Percentiles rank a stretch among this genome's conserved stretches.
phyloP scores from a whole-genome alignment of 129 eudicot species.

The Flaveria trinervia region DNA sequence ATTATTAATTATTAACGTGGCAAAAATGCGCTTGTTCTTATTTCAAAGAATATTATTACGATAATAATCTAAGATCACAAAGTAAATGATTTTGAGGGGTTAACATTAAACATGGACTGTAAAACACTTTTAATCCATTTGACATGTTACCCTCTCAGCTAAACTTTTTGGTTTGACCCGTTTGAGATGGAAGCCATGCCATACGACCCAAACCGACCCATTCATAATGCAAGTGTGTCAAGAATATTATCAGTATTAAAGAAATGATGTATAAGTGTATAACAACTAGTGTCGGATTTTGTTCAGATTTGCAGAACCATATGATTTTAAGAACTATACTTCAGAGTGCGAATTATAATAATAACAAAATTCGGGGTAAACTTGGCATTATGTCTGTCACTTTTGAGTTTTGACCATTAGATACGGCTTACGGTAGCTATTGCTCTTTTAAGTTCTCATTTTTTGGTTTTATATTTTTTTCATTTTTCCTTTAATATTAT shows the following conservation, averaged over 20 bases:
- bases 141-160: neutral
- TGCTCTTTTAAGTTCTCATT: neutral
- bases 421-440: neutral
- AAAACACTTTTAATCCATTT: neutral
- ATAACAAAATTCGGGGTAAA: neutral
- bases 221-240: neutral
- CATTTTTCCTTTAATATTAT: neutral
- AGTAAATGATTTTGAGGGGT: neutral
- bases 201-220: neutral
- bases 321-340: neutral
- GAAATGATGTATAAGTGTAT: neutral
- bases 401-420: neutral
- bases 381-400: neutral
- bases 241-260: neutral
- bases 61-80: neutral
- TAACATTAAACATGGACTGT: neutral
- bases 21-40: neutral
- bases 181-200: neutral
- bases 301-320: neutral
- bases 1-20: neutral
- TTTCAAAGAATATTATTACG: neutral
- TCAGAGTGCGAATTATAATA: neutral
- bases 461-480: neutral
- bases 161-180: neutral
- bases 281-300: neutral